These are phyloP conservation scores for Cytospora leucostoma DNA, from an alignment of 2,329 filamentous ascomycete species.

Conservation along the genomic window DNA sequence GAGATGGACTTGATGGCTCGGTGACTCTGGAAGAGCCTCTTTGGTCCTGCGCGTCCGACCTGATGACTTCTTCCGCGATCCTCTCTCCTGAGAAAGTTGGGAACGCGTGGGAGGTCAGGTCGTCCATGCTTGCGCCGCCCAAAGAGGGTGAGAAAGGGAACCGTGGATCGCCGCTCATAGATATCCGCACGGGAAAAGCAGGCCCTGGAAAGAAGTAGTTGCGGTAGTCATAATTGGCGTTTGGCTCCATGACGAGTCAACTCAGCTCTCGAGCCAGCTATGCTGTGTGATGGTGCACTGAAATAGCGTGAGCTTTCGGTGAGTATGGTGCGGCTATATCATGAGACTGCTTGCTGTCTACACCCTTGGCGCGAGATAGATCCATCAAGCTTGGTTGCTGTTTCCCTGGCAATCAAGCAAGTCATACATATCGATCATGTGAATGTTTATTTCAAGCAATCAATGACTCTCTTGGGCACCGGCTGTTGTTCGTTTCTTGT, in stretches of 20 bases:
- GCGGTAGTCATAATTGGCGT: constrained; percentile 12
- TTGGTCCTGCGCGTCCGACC: not conserved
- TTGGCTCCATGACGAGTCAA: constrained; percentile 8
- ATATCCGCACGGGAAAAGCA: constrained; percentile 9
- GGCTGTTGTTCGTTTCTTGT: not conserved
- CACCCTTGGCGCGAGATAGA: not conserved
- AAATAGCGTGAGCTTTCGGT: not conserved
- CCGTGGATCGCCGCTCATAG: constrained; percentile 11
- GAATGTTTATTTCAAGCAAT: not conserved
- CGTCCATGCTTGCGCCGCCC: not conserved
- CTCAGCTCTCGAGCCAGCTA: not conserved
- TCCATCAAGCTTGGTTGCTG: not conserved
- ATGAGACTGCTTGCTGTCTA: not conserved
- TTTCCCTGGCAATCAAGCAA: not conserved
- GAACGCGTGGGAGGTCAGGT: not conserved
- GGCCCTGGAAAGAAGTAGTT: constrained; percentile 17
- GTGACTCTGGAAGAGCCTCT: not conserved
- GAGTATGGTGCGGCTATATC: not conserved
- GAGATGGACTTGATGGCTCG: not conserved
- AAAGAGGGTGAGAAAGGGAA: constrained; percentile 11
- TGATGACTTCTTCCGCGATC: not conserved
- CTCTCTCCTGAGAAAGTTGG: not conserved
- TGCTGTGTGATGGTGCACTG: not conserved
- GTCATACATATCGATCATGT: not conserved
- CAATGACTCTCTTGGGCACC: not conserved